phyloP scores from a whole-genome alignment of 2,329 filamentous ascomycete genomes.

The Colletotrichum sp. region DNA sequence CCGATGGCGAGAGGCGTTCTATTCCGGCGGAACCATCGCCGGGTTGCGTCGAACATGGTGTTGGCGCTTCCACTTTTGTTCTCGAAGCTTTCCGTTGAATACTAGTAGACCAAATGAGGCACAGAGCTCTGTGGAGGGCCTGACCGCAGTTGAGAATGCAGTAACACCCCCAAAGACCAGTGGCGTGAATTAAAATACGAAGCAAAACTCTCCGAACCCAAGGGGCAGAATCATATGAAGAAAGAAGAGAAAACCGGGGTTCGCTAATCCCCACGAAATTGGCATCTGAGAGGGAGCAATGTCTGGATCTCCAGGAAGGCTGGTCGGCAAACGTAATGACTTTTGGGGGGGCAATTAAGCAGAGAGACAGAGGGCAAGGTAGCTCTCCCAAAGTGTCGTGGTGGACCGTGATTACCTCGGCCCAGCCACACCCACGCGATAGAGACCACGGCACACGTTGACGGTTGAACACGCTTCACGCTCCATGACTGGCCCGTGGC shows the following conservation, averaged over 20 bases:
- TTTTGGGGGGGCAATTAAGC: background rate
- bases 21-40: constrained; percentile 92
- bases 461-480: background rate
- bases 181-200: background rate
- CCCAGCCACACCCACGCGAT: constrained; percentile 13
- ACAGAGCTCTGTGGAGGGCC: background rate
- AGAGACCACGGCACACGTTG: background rate
- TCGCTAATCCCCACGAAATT: background rate
- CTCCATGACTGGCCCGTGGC: background rate
- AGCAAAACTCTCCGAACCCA: background rate
- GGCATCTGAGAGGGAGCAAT: background rate
- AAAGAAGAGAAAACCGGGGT: background rate
- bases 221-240: background rate
- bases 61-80: background rate
- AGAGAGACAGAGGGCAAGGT: background rate
- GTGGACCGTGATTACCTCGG: constrained; percentile 22
- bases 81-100: background rate
- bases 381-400: background rate
- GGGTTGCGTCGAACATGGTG: constrained; percentile 71
- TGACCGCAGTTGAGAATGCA: background rate
- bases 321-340: constrained; percentile 10
- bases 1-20: constrained; percentile 88
- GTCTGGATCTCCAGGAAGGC: constrained; percentile 2
- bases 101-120: background rate
- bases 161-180: background rate